Conservation (phyloP, 192 early-diverging fungal genomes). For the Coemansia sp. region DNA sequence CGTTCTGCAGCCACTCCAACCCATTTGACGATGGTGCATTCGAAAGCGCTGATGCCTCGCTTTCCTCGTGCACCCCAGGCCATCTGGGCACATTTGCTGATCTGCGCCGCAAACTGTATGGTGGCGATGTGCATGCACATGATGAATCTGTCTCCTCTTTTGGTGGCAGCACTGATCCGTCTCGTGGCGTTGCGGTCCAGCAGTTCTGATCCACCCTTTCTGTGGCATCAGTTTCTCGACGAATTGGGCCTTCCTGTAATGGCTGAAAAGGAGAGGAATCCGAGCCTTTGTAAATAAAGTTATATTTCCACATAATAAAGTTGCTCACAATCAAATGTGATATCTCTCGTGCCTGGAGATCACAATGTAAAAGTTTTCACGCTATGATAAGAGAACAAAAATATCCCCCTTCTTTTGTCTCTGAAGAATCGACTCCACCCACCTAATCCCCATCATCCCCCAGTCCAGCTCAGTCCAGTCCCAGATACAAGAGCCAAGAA, state of each 20-base stretch:
- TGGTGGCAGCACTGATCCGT: background rate
- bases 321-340: too few species aligned
- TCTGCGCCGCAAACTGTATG: constrained; percentile 50
- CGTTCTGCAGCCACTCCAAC: background rate
- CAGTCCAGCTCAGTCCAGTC: too few species aligned
- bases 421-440: too few species aligned
- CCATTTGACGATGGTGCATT: constrained; percentile 12
- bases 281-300: background rate
- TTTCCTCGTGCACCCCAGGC: constrained; percentile 5
- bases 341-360: too few species aligned
- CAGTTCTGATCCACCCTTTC: background rate
- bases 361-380: too few species aligned
- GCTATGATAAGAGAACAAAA: too few species aligned
- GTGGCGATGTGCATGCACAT: constrained; percentile 25
- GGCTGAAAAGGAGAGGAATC: background rate
- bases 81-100: constrained; percentile 46
- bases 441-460: too few species aligned
- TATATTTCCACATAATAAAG: background rate
- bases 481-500: too few species aligned
- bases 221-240: too few species aligned
- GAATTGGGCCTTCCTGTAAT: too few species aligned
- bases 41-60: constrained; percentile 21
- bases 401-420: too few species aligned
- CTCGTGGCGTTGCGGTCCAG: background rate
- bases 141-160: background rate